Base-by-base conservation (phyloP, 805 yeast genomes). In the Aciculoconidium aculeatum region DNA sequence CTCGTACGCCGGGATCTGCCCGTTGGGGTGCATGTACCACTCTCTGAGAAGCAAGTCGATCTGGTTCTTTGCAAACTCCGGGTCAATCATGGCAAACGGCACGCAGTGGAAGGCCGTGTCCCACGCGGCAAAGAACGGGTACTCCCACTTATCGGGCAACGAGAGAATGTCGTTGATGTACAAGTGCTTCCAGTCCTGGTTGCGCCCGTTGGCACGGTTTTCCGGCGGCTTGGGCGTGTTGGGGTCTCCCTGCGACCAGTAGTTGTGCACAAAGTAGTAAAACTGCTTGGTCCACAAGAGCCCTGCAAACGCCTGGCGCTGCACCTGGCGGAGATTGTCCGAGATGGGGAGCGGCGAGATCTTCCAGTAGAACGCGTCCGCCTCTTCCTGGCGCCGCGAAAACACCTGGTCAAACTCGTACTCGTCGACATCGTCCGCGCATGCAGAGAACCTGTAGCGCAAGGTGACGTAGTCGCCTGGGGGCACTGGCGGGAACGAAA, bases 21-120 rank as follows among this genome's bases (percentile, higher is more conserved):
- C 96, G 53, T 87, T 87, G 25, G 96, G 96, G 52, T 90, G 95
- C 94, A 86, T 85, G 52, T 87, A 87, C 96, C 96, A 87, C 58
- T 87, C 96, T 49, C 95, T 71, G 17, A 94, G 80, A 52, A 87
- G 63, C 34, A 87, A 62, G 51, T 81, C 94, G 43, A 87, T 69
- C 59, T 87, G 96, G 44, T 75, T 79, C 55, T 87, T 87, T 19
- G 96, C 94, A 61, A 84, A 87, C 32, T 74, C 85, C 2, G 95
- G 95, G 54, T 87, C 96, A 48, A 87, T 76, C 87, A 87, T 83
- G 4, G 95, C 90, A 39, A 87, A 61, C 8, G 96, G 95, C 43
- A 87, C 74, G 45, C 95, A 83, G 58, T 87, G 96, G 75, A 87
- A 87, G 0, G 95, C 94, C 4, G 94, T 80, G 56, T 87, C 96